Evolutionary conservation across 2,329 filamentous ascomycete species (phyloP), one percentile per base, ranked within the genome.

Genomic region (Alternaria gansuensis): DNA sequence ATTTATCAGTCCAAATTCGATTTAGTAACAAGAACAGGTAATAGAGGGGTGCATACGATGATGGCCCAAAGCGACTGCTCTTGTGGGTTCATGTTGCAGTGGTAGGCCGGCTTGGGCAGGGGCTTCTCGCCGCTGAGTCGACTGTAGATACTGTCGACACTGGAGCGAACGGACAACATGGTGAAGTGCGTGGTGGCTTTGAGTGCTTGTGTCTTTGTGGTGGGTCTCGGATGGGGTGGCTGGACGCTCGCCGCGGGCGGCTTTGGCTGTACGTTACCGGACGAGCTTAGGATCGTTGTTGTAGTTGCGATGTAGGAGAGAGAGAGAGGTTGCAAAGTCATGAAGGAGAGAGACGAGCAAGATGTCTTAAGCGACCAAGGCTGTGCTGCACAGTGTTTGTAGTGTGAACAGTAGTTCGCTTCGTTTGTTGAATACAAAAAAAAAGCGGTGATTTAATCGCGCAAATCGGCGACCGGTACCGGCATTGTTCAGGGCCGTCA

Each of bases 81-180:
- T 58, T 68, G 54, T 23, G 65, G 67, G 29, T 69, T 68, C 67
- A 69, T 69, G 14, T 49, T 51, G 36, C 53, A 54, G 60, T 63
- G 67, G 44, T 69, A 69, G 37, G 46, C 41, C 21, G 67, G 65
- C 37, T 63, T 66, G 23, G 59, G 65, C 13, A 62, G 51, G 3
- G 63, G 63, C 49, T 65, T 67, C 41, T 67, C 65, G 60, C 60
- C 60, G 34, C 60, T 64, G 9, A 67, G 51, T 10, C 64, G 63
- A 24, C 52, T 59, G 29, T 54, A 52, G 50, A 67, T 41, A 51
- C 54, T 53, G 40, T 51, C 51, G 13, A 63, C 54, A 50, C 61
- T 61, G 23, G 55, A 49, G 24, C 63, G 63, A 9, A 57, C 54
- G 7, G 51, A 57, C 45, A 65, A 43, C 64, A 66, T 66, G 43